These are phyloP conservation scores for Pseudognaphalium luteoalbum DNA, from an alignment of 129 eudicot genomes.

Conservation along the genomic window DNA sequence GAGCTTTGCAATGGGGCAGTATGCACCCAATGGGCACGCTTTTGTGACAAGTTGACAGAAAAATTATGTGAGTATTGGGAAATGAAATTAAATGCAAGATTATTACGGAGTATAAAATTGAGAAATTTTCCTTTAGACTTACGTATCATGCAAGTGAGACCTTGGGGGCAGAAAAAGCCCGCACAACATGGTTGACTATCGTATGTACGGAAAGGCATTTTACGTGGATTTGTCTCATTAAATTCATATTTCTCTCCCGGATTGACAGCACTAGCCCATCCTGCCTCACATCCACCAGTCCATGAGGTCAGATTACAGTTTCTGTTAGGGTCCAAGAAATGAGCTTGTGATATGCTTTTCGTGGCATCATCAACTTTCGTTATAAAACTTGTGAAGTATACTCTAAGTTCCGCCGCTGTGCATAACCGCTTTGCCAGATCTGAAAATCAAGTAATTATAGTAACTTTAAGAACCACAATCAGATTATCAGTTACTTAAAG, in stretches of 20 bases:
- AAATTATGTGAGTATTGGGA: not conserved
- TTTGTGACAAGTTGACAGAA: constrained; percentile 25
- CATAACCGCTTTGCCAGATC: constrained; percentile 69
- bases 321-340: constrained; percentile 62
- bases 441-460: constrained; percentile 31
- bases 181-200: constrained; percentile 74
- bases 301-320: constrained; percentile 84
- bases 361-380: constrained; percentile 27
- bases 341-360: constrained; percentile 37
- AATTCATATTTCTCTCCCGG: constrained; percentile 47
- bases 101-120: no score
- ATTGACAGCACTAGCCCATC: constrained; percentile 68
- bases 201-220: constrained; percentile 53
- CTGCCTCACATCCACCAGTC: constrained; percentile 78
- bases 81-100: not conserved
- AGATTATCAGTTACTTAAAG: not conserved
- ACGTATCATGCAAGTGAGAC: constrained; percentile 98
- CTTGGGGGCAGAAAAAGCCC: constrained; percentile 90
- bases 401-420: constrained; percentile 81
- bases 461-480: not conserved
- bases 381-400: constrained; percentile 64
- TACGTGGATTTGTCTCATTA: constrained; percentile 42
- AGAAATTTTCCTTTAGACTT: constrained; percentile 33
- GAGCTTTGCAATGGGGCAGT: constrained; percentile 70
- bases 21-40: constrained; percentile 93